phyloP scores from a whole-genome alignment of 2,329 filamentous ascomycete species.

The Talaromyces islandicus region DNA sequence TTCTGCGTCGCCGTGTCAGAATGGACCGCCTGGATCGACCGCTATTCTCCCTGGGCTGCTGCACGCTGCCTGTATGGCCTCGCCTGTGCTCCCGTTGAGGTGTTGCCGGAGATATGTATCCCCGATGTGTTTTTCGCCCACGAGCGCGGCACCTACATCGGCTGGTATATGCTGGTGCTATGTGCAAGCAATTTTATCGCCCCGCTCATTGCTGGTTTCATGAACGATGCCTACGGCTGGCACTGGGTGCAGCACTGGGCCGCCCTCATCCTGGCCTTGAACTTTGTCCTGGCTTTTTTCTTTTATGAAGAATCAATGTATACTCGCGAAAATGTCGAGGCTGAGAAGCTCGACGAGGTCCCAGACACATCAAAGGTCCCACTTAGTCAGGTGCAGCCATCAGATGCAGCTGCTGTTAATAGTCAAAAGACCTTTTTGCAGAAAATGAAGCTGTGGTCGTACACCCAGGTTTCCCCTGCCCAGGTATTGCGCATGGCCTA shows the following conservation, averaged over 20 bases:
- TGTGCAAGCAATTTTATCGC: conserved; percentile 42
- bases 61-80: conserved; percentile 36
- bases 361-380: conserved; percentile 8
- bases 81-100: conserved; percentile 44
- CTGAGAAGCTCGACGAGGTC: conserved; percentile 14
- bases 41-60: conserved; percentile 8
- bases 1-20: conserved; percentile 9
- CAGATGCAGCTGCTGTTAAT: not conserved
- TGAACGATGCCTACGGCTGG: conserved; percentile 46
- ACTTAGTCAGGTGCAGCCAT: not conserved
- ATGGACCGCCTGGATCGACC: conserved; percentile 10
- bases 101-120: conserved; percentile 43
- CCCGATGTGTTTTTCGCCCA: conserved; percentile 43
- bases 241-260: conserved; percentile 49
- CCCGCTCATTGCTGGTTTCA: conserved; percentile 46
- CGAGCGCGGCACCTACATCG: conserved; percentile 38
- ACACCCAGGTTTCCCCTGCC: conserved; percentile 15
- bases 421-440: conserved; percentile 15
- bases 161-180: conserved; percentile 40
- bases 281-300: conserved; percentile 50
- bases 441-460: conserved; percentile 20
- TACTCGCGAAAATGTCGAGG: conserved; percentile 32
- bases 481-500: conserved; percentile 18
- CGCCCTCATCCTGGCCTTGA: conserved; percentile 47
- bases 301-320: conserved; percentile 59